A percentile compares a stretch with the other conserved stretches of the same genome.
These are phyloP conservation scores for Diaporthe destruens DNA, from an alignment of 2,329 filamentous ascomycete genomes.

Conservation along the genomic window DNA sequence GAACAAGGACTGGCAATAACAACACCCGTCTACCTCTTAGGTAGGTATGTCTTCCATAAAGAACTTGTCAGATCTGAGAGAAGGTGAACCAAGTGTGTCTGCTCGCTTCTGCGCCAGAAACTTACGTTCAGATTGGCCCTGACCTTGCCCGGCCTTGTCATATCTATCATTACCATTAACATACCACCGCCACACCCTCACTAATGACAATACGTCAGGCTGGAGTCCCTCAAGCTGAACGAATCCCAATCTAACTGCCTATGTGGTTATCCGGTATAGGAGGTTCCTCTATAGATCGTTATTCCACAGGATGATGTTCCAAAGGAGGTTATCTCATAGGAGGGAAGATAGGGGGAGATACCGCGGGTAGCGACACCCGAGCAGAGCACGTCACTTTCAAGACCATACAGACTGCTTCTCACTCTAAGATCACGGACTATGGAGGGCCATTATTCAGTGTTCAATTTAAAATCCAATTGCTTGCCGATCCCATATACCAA, in stretches of 20 bases:
- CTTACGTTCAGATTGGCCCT: too few species aligned
- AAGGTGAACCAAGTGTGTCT: background rate
- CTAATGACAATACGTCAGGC: too few species aligned
- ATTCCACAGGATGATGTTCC: too few species aligned
- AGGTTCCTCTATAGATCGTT: too few species aligned
- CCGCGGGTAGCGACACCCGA: too few species aligned
- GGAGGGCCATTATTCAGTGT: background rate
- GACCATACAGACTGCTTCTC: background rate
- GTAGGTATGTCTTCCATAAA: background rate
- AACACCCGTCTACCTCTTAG: background rate
- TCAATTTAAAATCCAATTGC: constrained; percentile 19
- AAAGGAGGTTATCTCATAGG: too few species aligned
- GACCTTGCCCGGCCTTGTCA: too few species aligned
- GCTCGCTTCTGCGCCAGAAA: background rate
- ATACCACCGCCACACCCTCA: too few species aligned
- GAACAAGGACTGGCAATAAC: background rate
- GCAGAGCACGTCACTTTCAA: background rate
- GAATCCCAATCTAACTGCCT: too few species aligned
- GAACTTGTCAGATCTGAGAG: background rate
- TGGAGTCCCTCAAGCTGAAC: too few species aligned
- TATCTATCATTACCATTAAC: background rate
- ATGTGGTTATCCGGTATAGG: too few species aligned
- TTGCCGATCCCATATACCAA: constrained; percentile 26
- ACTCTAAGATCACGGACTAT: background rate
- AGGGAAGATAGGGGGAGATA: too few species aligned